A percentile compares a stretch with the other conserved stretches of the same genome.
Conservation (phyloP, 108 stramenopile species). For the Skeletonema marinoi region DNA sequence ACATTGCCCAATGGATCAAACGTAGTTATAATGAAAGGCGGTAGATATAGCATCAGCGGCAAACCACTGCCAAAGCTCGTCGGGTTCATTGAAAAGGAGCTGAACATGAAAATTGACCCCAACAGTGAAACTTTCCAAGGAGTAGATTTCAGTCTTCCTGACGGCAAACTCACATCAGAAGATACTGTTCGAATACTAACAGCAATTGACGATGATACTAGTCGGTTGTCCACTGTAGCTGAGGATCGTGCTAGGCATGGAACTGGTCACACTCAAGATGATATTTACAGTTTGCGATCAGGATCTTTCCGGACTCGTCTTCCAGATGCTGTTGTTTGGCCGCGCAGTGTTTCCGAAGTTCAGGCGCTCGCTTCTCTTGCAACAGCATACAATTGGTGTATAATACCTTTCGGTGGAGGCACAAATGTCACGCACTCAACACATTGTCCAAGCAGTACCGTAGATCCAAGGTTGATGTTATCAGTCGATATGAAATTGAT, state of each 20-base stretch:
- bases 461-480: slow-evolving; percentile 84
- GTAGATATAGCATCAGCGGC: slow-evolving; percentile 65
- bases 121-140: slow-evolving; percentile 31
- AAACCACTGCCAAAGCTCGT: slow-evolving; percentile 63
- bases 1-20: slow-evolving; percentile 41
- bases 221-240: slow-evolving; percentile 41
- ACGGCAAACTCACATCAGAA: slow-evolving; percentile 14
- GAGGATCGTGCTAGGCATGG: slow-evolving; percentile 75
- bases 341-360: slow-evolving; percentile 57
- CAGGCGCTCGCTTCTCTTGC: slow-evolving; percentile 61
- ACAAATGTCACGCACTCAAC: slow-evolving; percentile 91
- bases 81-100: slow-evolving; percentile 77
- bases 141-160: neutral
- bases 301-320: slow-evolving; percentile 57
- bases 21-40: slow-evolving; percentile 75
- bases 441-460: slow-evolving; percentile 62
- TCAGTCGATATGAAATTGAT: slow-evolving; percentile 91
- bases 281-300: slow-evolving; percentile 72
- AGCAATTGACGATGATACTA: slow-evolving; percentile 16
- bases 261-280: slow-evolving; percentile 87
- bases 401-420: slow-evolving; percentile 96
- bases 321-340: slow-evolving; percentile 88
- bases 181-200: slow-evolving; percentile 17
- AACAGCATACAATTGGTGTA: slow-evolving; percentile 61
- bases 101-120: slow-evolving; percentile 63